Evolutionary conservation across 1,284 basidiomycete species (phyloP), one percentile per base, ranked within the genome.

Genomic region (Tylopilus sp.): DNA sequence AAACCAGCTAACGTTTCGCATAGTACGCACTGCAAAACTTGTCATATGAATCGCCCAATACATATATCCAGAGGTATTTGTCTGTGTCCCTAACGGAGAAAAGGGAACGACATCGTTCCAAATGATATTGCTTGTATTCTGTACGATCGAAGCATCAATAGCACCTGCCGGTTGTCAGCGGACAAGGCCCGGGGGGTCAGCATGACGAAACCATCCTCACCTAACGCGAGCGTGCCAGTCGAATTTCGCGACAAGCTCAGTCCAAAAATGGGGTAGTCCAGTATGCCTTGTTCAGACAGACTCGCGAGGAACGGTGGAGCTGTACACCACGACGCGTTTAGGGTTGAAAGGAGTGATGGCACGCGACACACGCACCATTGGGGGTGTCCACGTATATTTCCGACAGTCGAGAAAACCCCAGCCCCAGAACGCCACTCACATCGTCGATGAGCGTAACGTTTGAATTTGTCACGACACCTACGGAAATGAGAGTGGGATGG

Each of bases 91-190:
- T 52, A 86, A 74, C 4, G 88, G 88, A 26, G 82, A 75, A 63
- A 91, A 91, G 11, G 88, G 80, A 17, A 84, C 80, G 3, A 91
- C 86, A 47, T 81, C 78, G 57, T 85, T 85, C 88, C 88, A 91
- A 43, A 76, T 76, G 33, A 91, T 83, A 14, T 75, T 59, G 52
- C 76, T 83, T 5, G 74, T 64, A 63, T 89, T 81, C 29, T 69
- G 72, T 7, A 91, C 85, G 19, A 90, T 73, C 11, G 84, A 81
- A 3, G 76, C 75, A 65, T 91, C 88, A 46, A 91, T 76, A 17
- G 88, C 89, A 37, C 88, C 87, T 88, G 53, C 14, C 46, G 32
- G 26, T 42, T 6, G 42, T 54, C 39, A 41, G 40, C 24, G 39
- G 29, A 44, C 46, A 50, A 54, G 24, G 57, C 40, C 20, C 36